phyloP scores from a whole-genome alignment of 2,329 filamentous ascomycete species.

The Thelonectria rubi region DNA sequence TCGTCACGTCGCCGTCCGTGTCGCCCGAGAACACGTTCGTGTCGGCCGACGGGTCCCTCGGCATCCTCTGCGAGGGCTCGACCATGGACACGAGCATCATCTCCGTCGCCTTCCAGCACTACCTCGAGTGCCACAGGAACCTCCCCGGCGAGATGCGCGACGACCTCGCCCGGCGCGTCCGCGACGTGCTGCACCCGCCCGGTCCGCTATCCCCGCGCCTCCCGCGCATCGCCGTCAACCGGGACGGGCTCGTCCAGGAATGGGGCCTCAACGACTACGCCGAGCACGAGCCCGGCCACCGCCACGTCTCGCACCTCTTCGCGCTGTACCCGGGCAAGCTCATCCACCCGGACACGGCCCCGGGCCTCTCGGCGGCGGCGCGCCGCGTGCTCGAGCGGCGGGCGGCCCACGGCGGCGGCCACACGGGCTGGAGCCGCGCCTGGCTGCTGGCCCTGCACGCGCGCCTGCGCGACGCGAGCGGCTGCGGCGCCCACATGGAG shows the following conservation, averaged over 20 bases:
- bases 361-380: slow-evolving; percentile 42
- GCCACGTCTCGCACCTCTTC: slow-evolving; percentile 61
- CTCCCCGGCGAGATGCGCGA: slow-evolving; percentile 13
- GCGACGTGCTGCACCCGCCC: slow-evolving; percentile 3
- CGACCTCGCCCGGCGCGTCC: background rate
- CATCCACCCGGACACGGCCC: slow-evolving; percentile 30
- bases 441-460: slow-evolving; percentile 61
- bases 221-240: slow-evolving; percentile 27
- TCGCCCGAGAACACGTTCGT: slow-evolving; percentile 42
- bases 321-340: slow-evolving; percentile 55
- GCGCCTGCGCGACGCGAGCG: slow-evolving; percentile 45
- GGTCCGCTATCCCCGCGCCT: slow-evolving; percentile 14
- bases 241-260: slow-evolving; percentile 48
- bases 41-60: slow-evolving; percentile 20
- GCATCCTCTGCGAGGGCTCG: slow-evolving; percentile 40
- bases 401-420: slow-evolving; percentile 50
- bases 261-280: slow-evolving; percentile 50
- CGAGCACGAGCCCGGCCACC: slow-evolving; percentile 57
- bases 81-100: slow-evolving; percentile 39
- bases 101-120: slow-evolving; percentile 34
- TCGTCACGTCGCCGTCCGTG: slow-evolving; percentile 40
- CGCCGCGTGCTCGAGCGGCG: slow-evolving; percentile 42
- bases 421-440: slow-evolving; percentile 62
- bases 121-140: slow-evolving; percentile 28
- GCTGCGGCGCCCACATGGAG: slow-evolving; percentile 31